These are phyloP conservation scores for Scenedesmus sp. DNA, from an alignment of 163 green algal species.

Conservation along the genomic window DNA sequence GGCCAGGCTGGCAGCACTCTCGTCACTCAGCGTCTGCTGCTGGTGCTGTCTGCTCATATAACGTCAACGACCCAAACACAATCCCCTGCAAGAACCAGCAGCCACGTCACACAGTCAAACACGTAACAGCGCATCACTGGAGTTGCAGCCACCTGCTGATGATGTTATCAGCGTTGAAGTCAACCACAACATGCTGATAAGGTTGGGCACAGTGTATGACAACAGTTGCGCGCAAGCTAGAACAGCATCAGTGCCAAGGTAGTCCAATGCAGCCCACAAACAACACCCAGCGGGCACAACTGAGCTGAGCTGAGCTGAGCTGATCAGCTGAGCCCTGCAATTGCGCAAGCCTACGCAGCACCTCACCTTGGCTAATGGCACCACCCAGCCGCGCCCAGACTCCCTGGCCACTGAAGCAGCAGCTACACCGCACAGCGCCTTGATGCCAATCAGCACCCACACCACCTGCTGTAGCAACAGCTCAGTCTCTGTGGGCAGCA, in stretches of 20 bases:
- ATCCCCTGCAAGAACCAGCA: slow-evolving; percentile 8
- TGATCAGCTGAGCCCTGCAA: neutral
- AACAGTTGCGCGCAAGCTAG: neutral
- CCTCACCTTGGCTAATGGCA: slow-evolving; percentile 35
- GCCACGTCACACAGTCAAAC: neutral
- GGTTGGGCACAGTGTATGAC: neutral
- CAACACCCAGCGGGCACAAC: neutral
- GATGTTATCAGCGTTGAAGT: neutral
- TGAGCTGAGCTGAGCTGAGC: no score
- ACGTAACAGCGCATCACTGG: neutral
- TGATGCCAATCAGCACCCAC: neutral
- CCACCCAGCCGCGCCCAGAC: neutral
- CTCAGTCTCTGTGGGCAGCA: slow-evolving; percentile 39
- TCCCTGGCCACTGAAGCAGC: slow-evolving; percentile 26
- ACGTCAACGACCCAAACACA: slow-evolving; percentile 27
- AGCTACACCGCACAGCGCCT: slow-evolving; percentile 13
- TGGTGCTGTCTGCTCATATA: slow-evolving; percentile 34
- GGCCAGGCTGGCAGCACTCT: neutral
- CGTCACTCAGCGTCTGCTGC: neutral
- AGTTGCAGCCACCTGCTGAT: no score
- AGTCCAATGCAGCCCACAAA: neutral
- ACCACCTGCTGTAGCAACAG: slow-evolving; percentile 48
- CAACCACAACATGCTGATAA: neutral
- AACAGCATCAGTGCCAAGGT: neutral
- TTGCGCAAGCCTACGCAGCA: neutral